These are phyloP conservation scores for Eimeria praecox DNA, from an alignment of 169 alveolate species.

Conservation along the genomic window DNA sequence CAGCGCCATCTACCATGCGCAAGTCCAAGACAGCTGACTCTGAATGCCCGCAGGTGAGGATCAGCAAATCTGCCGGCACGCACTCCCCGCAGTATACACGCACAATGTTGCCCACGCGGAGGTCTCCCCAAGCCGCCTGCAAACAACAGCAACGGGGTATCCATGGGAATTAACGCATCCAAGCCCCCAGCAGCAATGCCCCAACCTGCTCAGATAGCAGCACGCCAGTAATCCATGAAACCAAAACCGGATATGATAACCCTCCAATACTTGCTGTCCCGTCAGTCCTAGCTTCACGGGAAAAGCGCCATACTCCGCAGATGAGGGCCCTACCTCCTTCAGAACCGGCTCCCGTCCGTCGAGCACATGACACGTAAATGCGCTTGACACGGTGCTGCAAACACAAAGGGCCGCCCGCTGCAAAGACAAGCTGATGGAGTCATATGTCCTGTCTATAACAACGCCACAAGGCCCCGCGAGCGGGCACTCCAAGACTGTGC, in stretches of 20 bases:
- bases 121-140: slow-evolving; percentile 90
- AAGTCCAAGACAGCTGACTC: slow-evolving; percentile 53
- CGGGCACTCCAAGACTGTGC: neutral
- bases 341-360: slow-evolving; percentile 64
- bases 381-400: slow-evolving; percentile 37
- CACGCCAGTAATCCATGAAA: too few relatives aligned
- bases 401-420: neutral
- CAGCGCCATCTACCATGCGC: slow-evolving; percentile 47
- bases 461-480: neutral
- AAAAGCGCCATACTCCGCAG: too few relatives aligned
- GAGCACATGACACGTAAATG: slow-evolving; percentile 61
- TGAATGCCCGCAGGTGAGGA: slow-evolving; percentile 90
- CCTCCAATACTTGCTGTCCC: too few relatives aligned
- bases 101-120: slow-evolving; percentile 96
- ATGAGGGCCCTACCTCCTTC: slow-evolving; percentile 41
- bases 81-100: slow-evolving; percentile 89
- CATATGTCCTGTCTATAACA: neutral
- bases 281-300: too few relatives aligned
- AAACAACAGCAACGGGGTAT: neutral
- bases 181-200: neutral
- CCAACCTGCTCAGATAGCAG: neutral
- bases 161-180: neutral
- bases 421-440: neutral
- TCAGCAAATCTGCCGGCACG: slow-evolving; percentile 97
- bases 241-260: too few relatives aligned